Evolutionary conservation across 2,329 filamentous ascomycete species (phyloP).

Genomic region (Trichoderma pleuroti): DNA sequence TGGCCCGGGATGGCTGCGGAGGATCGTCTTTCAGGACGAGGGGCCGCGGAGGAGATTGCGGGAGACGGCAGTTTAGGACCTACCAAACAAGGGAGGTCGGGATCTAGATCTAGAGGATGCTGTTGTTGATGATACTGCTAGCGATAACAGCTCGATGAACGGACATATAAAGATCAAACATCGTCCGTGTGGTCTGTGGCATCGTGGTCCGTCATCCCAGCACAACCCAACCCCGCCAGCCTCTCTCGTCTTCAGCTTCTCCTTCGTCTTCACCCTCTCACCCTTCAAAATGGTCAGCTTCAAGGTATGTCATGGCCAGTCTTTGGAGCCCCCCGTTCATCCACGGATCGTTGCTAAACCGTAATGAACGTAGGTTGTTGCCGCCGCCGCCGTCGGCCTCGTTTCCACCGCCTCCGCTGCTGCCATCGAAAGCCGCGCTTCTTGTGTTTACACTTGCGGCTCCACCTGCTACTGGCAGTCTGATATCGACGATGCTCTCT

Average conservation of each 20-base stretch:
- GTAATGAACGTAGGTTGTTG: neutral
- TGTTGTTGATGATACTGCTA: neutral
- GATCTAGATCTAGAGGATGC: neutral
- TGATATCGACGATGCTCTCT: constrained; percentile 12
- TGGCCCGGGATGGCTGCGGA: neutral
- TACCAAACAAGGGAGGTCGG: constrained; percentile 11
- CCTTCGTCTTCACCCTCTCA: neutral
- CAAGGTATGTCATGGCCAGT: neutral
- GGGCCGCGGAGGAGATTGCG: neutral
- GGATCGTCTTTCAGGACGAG: neutral
- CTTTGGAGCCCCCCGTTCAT: too few species aligned
- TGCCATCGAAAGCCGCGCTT: constrained; percentile 1
- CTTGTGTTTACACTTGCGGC: constrained; percentile 17
- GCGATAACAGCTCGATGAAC: neutral
- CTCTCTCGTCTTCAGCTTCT: neutral
- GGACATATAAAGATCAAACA: neutral
- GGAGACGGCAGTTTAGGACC: neutral
- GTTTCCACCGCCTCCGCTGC: constrained; percentile 11
- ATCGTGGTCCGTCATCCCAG: neutral
- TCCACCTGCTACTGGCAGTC: constrained; percentile 17
- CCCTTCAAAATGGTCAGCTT: constrained; percentile 15
- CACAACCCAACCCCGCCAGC: neutral
- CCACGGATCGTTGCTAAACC: neutral
- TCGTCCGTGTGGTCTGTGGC: neutral
- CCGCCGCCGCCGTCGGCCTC: constrained; percentile 14